A percentile compares a stretch with the other conserved stretches of the same genome.
Conservation (phyloP, 169 alveolate species). For the Babesia caballi region DNA sequence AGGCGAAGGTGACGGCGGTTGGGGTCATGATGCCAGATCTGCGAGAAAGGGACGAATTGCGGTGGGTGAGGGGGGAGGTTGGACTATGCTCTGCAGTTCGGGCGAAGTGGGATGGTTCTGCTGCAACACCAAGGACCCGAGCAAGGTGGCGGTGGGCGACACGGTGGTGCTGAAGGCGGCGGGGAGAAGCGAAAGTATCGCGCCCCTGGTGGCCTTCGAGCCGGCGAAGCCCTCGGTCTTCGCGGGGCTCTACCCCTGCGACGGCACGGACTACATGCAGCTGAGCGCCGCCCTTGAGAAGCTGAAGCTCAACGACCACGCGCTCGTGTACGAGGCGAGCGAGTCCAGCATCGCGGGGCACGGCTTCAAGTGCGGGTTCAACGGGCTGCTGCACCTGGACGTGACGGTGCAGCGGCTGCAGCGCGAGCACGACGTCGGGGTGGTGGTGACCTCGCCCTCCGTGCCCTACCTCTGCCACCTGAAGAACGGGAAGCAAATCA, state of each 20-base stretch:
- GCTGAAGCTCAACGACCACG: conserved; percentile 86
- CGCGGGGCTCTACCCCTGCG: conserved; percentile 89
- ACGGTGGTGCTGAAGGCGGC: conserved; percentile 70
- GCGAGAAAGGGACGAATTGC: conserved; percentile 53
- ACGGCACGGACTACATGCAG: conserved; percentile 68
- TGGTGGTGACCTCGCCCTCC: conserved; percentile 87
- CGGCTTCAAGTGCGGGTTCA: conserved; percentile 93
- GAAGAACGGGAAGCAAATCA: conserved; percentile 25
- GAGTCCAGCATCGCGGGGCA: conserved; percentile 87
- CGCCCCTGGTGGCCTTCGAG: conserved; percentile 55
- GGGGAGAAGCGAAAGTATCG: conserved; percentile 36
- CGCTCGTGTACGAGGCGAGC: conserved; percentile 81
- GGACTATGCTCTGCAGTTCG: conserved; percentile 9
- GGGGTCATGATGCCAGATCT: conserved; percentile 73
- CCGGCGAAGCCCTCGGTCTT: conserved; percentile 85
- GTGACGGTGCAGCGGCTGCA: conserved; percentile 88
- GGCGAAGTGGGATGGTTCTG: conserved; percentile 70
- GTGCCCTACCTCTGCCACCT: conserved; percentile 70
- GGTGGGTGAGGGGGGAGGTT: neutral
- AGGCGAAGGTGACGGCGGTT: conserved; percentile 62
- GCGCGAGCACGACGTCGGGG: conserved; percentile 84
- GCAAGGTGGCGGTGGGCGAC: conserved; percentile 80
- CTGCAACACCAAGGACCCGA: conserved; percentile 61
- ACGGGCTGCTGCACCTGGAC: conserved; percentile 92
- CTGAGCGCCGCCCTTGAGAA: conserved; percentile 78